Percentiles rank a stretch among this genome's conserved stretches.
Conservation (phyloP, 805 yeast species). For the Candida ovalis region DNA sequence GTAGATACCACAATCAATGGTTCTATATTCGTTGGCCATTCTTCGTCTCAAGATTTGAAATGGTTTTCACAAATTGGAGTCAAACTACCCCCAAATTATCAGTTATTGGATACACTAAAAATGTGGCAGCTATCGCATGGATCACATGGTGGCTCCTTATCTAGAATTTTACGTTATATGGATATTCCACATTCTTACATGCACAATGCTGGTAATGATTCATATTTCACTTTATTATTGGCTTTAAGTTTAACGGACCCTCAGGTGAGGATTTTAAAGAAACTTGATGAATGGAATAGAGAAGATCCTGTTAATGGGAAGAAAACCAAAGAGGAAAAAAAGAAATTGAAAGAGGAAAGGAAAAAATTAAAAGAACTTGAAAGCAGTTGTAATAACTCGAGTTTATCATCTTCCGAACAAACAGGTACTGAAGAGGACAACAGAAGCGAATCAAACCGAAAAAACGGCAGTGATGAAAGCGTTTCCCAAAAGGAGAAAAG, state of each 20-base stretch:
- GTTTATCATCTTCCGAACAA: neutral
- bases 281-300: constrained; percentile 14
- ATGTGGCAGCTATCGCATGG: constrained; percentile 42
- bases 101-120: constrained; percentile 45
- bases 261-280: constrained; percentile 23
- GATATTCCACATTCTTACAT: constrained; percentile 54
- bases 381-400: neutral
- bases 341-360: neutral
- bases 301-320: neutral
- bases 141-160: constrained; percentile 39
- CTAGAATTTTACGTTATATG: constrained; percentile 42
- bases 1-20: constrained; percentile 3
- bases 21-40: constrained; percentile 57
- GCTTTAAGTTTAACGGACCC: constrained; percentile 52
- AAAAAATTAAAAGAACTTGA: neutral
- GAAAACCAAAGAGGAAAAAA: constrained; percentile 1
- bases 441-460: neutral
- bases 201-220: constrained; percentile 73
- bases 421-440: constrained; percentile 1
- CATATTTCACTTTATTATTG: constrained; percentile 56
- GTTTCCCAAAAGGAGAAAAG: constrained; percentile 1
- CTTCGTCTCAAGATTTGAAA: constrained; percentile 48
- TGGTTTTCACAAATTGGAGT: constrained; percentile 49
- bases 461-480: neutral
- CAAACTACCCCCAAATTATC: constrained; percentile 34